Evolutionary conservation across 805 yeast genomes (phyloP), one percentile per base, ranked within the genome.

Genomic region (Myxozyma lipomycoides): DNA sequence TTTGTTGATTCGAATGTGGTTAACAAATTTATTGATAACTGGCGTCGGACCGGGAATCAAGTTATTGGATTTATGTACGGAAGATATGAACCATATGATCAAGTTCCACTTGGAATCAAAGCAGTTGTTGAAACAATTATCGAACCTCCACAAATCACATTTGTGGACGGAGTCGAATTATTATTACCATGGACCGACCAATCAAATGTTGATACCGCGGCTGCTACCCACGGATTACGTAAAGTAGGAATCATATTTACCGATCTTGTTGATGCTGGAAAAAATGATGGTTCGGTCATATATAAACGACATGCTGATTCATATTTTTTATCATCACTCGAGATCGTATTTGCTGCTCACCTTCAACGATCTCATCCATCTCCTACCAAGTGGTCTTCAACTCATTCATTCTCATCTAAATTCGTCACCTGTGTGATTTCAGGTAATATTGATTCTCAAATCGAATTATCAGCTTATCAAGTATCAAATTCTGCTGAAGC

Each of bases 221-320:
- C 88, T 0, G 32, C 37, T 9, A 43, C 48, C 10, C 73, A 87
- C 63, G 95, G 91, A 0, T 66, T 90, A 30, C 66, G 70, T 38
- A 82, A 83, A 18, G 80, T 93, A 30, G 99, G 99, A 1, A 73
- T 87, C 17, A 79, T 89, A 1, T 93, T 86, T 67, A 88, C 97
- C 1, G 99, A 93, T 66, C 74, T 93, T 57, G 78, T 84, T 2
- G 98, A 93, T 67, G 74, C 95, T 0, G 96, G 96, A 3, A 74
- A 74, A 46, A 86, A 87, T 7, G 84, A 89, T 68, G 98, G 98
- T 4, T 72, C 88, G 1, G 98, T 93, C 1, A 72, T 91, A 42
- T 87, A 96, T 66, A 91, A 91, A 64, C 79, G 99, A 61, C 98
- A 93, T 67, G 83, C 85, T 58, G 89, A 88, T 61, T 84, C 95